Evolutionary conservation across 2,329 filamentous ascomycete genomes (phyloP), one percentile per base, ranked within the genome.

Genomic region (Pseudogymnoascus sp.): DNA sequence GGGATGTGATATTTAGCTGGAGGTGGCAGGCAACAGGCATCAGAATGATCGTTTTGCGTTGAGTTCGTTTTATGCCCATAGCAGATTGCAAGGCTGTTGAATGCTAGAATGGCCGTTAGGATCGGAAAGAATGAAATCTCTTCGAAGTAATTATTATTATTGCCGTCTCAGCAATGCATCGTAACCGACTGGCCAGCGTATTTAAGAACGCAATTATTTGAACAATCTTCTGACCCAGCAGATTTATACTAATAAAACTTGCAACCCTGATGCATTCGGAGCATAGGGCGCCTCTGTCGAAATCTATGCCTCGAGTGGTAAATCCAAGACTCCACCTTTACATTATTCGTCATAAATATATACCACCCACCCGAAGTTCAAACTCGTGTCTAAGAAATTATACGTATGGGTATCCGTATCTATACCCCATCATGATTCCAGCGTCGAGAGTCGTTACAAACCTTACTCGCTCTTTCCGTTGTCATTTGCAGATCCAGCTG

Each of bases 401-500:
- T 56, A 21, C 28, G 28, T 16, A n/a, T 36, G 49, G 28, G 28
- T 56, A 56, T 56, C 28, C 49, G 21, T 7, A 34, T 56, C 11
- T 56, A 56, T 34, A 56, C 28, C 49, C 12, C 7, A 7, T 36
- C 28, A 36, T 53, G 25, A 53, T 53, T 31, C 14, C 46, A 34
- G 28, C 9, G 11, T 56, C 7, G 28, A 56, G 9, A 36, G 5
- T 21, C 9, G 16, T 36, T 14, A 14, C 5, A 34, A 56, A 8
- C 49, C 6, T 16, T 56, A 56, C 28, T 56, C 49, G 28, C 28
- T 36, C 49, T 56, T 56, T 18, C 16, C 49, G 9, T 36, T 56
- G 25, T 9, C 49, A 56, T 56, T 53, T 56, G 16, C 59, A 56
- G 49, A 56, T 34, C 69, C 70, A 63, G 75, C 70, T 34, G 80